A percentile compares a stretch with the other conserved stretches of the same genome.
Evolutionary conservation across 208 protist species (phyloP).

Genomic region (Zelonia costaricensis): DNA sequence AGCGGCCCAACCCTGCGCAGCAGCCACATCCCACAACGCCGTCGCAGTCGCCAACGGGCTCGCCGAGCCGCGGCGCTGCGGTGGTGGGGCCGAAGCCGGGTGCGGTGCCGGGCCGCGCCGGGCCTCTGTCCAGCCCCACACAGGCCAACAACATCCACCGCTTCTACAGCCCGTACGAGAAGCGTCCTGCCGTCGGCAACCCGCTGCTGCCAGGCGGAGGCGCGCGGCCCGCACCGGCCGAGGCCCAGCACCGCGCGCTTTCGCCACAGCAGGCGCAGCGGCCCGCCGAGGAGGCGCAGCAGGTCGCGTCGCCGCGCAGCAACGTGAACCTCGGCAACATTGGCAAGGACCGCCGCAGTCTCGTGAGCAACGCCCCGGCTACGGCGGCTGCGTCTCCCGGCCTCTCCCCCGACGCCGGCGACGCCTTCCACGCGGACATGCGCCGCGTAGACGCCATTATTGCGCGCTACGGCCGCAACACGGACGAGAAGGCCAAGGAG

Average conservation of each 20-base stretch:
- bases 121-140: neutral
- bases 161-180: constrained; percentile 20
- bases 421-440: constrained; percentile 60
- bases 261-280: constrained; percentile 11
- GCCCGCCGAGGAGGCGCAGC: constrained; percentile 7
- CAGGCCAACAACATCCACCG: constrained; percentile 16
- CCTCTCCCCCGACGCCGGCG: constrained; percentile 7
- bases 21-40: neutral
- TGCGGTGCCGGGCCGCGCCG: constrained; percentile 1
- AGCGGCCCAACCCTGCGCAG: constrained; percentile 17
- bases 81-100: constrained; percentile 46
- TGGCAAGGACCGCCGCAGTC: constrained; percentile 2
- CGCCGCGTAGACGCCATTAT: constrained; percentile 85
- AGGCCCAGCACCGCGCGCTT: neutral
- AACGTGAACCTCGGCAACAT: constrained; percentile 25
- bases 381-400: neutral
- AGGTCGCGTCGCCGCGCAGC: constrained; percentile 13
- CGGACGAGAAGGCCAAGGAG: constrained; percentile 71
- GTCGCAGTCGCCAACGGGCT: constrained; percentile 1
- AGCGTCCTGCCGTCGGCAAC: constrained; percentile 2
- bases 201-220: constrained; percentile 15
- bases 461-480: constrained; percentile 67
- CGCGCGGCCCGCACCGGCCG: constrained; percentile 3
- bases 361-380: neutral
- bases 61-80: constrained; percentile 7